Evolutionary conservation across 768 basidiomycete species (phyloP).

Genomic region (Imleria badia): DNA sequence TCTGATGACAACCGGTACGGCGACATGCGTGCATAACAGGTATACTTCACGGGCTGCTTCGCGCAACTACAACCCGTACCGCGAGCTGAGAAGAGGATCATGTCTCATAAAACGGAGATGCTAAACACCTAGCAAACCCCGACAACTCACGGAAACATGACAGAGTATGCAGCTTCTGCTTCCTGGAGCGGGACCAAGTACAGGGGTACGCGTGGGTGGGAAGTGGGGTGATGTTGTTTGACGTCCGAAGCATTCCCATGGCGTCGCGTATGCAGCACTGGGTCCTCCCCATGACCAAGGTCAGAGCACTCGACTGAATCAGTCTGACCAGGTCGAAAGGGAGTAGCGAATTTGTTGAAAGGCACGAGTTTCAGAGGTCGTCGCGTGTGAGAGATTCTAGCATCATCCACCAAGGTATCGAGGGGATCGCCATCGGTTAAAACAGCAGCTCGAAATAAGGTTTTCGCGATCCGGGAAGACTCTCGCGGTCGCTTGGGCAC

Average conservation of each 20-base stretch:
- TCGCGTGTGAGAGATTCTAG: constrained; percentile 11
- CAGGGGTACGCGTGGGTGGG: constrained; percentile 17
- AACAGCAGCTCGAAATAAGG: constrained; percentile 28
- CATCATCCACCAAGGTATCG: constrained; percentile 11
- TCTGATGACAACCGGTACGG: background rate
- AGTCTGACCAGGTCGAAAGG: background rate
- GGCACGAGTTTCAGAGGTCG: constrained; percentile 31
- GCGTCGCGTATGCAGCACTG: background rate
- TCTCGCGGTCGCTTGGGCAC: background rate
- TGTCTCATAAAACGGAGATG: constrained; percentile 4
- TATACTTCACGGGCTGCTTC: background rate
- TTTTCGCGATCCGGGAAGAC: constrained; percentile 7
- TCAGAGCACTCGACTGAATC: background rate
- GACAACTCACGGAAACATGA: constrained; percentile 26
- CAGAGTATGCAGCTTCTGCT: constrained; percentile 28
- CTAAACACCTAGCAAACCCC: background rate
- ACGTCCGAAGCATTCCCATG: background rate
- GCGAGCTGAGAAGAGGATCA: constrained; percentile 1
- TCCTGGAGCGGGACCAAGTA: constrained; percentile 25
- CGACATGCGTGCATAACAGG: background rate
- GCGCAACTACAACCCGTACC: background rate
- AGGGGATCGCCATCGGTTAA: constrained; percentile 27
- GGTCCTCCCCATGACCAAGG: background rate
- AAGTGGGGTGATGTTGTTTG: constrained; percentile 1
- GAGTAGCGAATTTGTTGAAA: constrained; percentile 20